These are phyloP conservation scores for Spiraea crenata DNA, from an alignment of 331 rosid genomes.

Conservation along the genomic window DNA sequence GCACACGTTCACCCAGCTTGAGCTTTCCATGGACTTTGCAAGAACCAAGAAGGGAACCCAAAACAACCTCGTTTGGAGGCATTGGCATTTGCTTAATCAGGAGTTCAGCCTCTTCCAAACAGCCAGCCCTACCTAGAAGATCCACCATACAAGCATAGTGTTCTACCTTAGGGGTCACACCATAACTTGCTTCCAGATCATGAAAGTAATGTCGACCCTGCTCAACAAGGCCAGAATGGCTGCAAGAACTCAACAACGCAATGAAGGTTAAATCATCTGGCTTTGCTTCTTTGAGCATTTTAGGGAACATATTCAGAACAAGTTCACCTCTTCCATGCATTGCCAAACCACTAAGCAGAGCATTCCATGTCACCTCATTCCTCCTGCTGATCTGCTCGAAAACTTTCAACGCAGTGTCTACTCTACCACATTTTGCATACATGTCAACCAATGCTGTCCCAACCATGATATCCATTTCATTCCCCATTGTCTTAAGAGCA, in stretches of 20 bases:
- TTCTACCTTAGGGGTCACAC: conserved; percentile 47
- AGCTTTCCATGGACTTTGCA: conserved; percentile 55
- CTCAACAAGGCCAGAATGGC: conserved; percentile 65
- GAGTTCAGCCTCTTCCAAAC: conserved; percentile 50
- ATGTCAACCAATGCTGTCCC: conserved; percentile 67
- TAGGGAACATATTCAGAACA: conserved; percentile 44
- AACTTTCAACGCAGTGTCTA: conserved; percentile 40
- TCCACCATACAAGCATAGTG: conserved; percentile 79
- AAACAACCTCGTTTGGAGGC: conserved; percentile 65
- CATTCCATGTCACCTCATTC: conserved; percentile 77
- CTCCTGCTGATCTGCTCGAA: conserved; percentile 43
- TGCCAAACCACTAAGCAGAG: conserved; percentile 69
- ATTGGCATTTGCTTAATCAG: conserved; percentile 55
- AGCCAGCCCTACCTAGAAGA: conserved; percentile 72
- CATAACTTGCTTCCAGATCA: conserved; percentile 45
- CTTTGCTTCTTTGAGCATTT: conserved; percentile 51
- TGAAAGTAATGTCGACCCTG: conserved; percentile 52
- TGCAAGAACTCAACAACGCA: conserved; percentile 68
- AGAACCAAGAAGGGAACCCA: conserved; percentile 70
- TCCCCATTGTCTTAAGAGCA: conserved; percentile 51
- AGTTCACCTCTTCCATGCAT: conserved; percentile 66
- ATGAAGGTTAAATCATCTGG: conserved; percentile 70
- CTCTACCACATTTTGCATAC: conserved; percentile 75
- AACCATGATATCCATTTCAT: conserved; percentile 48
- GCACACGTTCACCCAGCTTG: conserved; percentile 34